Evolutionary conservation across 495 filamentous ascomycete genomes (phyloP).

Genomic region (Daldinia loculata): DNA sequence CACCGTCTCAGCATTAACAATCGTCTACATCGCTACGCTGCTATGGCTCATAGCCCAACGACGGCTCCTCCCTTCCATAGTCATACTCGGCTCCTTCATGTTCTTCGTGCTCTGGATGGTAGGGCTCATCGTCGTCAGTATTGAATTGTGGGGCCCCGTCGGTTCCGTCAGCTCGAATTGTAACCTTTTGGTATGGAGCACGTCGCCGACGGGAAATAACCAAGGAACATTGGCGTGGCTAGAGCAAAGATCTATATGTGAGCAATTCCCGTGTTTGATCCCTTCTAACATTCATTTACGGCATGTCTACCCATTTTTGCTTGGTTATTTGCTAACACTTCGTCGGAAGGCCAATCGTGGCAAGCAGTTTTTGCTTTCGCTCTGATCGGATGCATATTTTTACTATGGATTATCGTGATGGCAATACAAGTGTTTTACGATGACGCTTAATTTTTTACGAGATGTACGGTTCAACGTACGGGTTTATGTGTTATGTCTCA

Average conservation of each 20-base stretch:
- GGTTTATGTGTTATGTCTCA: not conserved
- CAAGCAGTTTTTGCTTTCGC: conserved; percentile 72
- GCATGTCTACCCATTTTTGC: not conserved
- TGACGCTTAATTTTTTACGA: conserved; percentile 14
- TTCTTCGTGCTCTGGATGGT: conserved; percentile 93
- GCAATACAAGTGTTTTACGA: conserved; percentile 84
- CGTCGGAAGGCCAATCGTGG: conserved; percentile 61
- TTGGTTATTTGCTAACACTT: conserved; percentile 18
- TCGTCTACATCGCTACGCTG: conserved; percentile 77
- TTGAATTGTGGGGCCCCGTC: conserved; percentile 85
- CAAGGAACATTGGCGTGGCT: conserved; percentile 83
- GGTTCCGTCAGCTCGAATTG: conserved; percentile 84
- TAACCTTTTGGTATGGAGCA: conserved; percentile 71
- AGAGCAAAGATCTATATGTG: conserved; percentile 86
- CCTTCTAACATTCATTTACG: not conserved
- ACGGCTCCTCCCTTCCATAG: conserved; percentile 85
- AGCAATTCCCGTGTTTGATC: conserved; percentile 45
- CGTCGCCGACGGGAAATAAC: conserved; percentile 66
- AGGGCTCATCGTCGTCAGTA: conserved; percentile 85
- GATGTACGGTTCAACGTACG: not conserved
- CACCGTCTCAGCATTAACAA: conserved; percentile 69
- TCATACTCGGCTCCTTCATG: conserved; percentile 91
- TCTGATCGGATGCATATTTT: conserved; percentile 81
- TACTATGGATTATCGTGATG: conserved; percentile 96
- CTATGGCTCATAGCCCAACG: conserved; percentile 77